Evolutionary conservation across 768 basidiomycete species (phyloP), one percentile per base, ranked within the genome.

Genomic region (Coprinopsis cinerea): DNA sequence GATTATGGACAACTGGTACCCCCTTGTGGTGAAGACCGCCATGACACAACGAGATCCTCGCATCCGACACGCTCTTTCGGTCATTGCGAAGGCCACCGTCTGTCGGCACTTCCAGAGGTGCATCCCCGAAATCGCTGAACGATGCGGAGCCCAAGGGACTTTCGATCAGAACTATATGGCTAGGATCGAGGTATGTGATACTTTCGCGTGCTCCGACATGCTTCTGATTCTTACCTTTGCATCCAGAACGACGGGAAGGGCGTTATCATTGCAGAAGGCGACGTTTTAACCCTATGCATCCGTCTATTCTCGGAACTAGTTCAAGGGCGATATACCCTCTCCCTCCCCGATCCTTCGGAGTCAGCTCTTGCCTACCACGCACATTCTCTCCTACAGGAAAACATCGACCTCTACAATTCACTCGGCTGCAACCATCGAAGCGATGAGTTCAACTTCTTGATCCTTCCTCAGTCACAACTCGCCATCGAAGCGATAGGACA

Each of bases 101-200:
- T 72, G 75, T 37, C 72, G 75, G 4, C 79, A 81, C 49, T 73
- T 76, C 54, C 76, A 78, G 54, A 66, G 74, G 15, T 76, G 72
- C 52, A 65, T 72, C 6, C 63, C 73, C 9, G 75, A 77, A 48
- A 67, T 83, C n/a, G 70, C 78, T 4, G 83, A 85, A 53, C 71
- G 83, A 10, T 82, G 78, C 49, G 83, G 83, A 42, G 83, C 80
- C 2, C 82, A 83, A 61, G 82, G 83, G 2, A 74, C 79, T 0
- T 83, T 82, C 48, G 81, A 79, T 44, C 74, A 77, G 48, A 85
- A 84, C 56, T 77, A 79, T 55, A 74, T 83, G 67, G 73, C 75
- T 3, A 67, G 68, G 37, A 70, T 78, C 25, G 75, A 80, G 67
- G 81, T 81, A 48, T 56, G 57, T 52, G 6, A 17, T 35, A 3